phyloP scores from a whole-genome alignment of 495 filamentous ascomycete species.

The Penicillium egyptiacum region DNA sequence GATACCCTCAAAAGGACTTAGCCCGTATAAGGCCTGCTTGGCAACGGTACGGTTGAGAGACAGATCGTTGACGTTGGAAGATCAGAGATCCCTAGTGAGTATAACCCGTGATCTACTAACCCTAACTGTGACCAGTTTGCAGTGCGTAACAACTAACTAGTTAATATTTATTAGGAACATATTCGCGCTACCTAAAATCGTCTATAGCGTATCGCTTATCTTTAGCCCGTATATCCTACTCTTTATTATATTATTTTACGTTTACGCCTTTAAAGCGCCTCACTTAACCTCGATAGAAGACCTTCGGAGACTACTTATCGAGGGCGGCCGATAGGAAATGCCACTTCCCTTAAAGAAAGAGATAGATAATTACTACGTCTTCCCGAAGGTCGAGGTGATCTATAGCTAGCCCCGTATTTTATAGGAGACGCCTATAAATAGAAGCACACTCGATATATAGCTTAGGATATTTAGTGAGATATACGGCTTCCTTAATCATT shows the following conservation, averaged over 20 bases:
- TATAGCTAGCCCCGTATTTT: constrained; percentile 10
- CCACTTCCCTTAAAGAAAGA: constrained; percentile 18
- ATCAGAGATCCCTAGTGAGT: too few relatives aligned
- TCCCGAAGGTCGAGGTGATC: constrained; percentile 17
- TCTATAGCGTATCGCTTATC: constrained; percentile 18
- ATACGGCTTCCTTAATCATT: constrained; percentile 10
- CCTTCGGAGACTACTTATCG: constrained; percentile 18
- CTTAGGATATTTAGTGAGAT: constrained; percentile 16
- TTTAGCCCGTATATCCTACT: constrained; percentile 22
- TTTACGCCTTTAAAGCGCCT: constrained; percentile 13
- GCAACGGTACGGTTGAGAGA: too few relatives aligned
- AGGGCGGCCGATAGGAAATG: constrained; percentile 15
- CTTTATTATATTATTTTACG: constrained; percentile 23
- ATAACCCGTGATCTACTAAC: too few relatives aligned
- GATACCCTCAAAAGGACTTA: too few relatives aligned
- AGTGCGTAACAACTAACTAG: too few relatives aligned
- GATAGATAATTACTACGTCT: constrained; percentile 23
- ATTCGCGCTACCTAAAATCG: constrained; percentile 17
- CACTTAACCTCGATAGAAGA: constrained; percentile 19
- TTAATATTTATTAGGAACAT: neutral
- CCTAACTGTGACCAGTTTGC: too few relatives aligned
- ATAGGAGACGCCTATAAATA: constrained; percentile 7
- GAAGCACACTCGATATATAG: constrained; percentile 8
- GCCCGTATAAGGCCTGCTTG: too few relatives aligned
- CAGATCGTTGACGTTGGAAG: too few relatives aligned